These are phyloP conservation scores for Kwoniella mangroviensis DNA, from an alignment of 768 basidiomycete genomes.

Conservation along the genomic window DNA sequence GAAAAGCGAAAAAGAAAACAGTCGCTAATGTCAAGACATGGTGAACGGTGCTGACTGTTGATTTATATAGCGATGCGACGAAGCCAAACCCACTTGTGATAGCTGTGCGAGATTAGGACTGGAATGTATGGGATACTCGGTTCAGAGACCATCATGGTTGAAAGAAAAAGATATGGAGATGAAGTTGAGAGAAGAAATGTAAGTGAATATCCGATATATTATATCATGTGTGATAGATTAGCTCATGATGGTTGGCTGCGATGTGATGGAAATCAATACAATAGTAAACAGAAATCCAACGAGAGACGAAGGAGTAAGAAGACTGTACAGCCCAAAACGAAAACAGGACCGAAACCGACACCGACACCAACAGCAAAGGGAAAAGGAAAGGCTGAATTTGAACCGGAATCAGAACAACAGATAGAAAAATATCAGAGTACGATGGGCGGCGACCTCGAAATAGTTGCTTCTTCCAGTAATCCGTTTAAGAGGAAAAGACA, in stretches of 20 bases:
- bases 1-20: too few species aligned
- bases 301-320: conserved; percentile 5
- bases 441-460: too few species aligned
- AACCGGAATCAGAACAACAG: too few species aligned
- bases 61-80: conserved; percentile 1
- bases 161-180: conserved; percentile 8
- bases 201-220: neutral
- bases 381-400: too few species aligned
- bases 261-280: too few species aligned
- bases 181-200: conserved; percentile 5
- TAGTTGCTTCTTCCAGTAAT: too few species aligned
- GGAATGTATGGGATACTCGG: conserved; percentile 14
- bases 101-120: conserved; percentile 1
- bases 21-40: too few species aligned
- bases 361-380: neutral
- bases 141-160: conserved; percentile 7
- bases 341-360: neutral
- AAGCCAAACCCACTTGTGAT: conserved; percentile 9
- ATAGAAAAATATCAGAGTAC: too few species aligned
- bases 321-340: neutral
- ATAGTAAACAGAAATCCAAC: neutral
- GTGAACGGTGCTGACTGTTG: neutral
- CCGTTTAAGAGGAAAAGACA: too few species aligned
- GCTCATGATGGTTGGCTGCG: too few species aligned
- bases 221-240: too few species aligned